Evolutionary conservation across 345 rosid genomes (phyloP), one percentile per base, ranked within the genome.

Genomic region (Luvunga scandens): DNA sequence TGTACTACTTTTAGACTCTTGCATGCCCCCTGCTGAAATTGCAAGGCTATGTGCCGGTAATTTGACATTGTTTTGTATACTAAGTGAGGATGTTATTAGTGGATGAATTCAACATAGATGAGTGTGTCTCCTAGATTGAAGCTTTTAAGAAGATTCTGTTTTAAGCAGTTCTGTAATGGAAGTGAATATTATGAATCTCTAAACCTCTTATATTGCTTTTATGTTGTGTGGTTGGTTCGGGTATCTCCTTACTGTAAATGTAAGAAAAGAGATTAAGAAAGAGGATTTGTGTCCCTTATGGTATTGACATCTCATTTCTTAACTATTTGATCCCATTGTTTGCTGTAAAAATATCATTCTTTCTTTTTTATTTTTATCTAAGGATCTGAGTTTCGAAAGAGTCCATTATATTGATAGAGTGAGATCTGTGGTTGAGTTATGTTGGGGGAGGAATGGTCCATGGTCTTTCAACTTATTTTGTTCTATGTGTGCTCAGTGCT

Each of bases 161-260:
- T 48, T 63, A 61, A 62, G 39, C 28, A 22, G 63, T 42, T 36
- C 9, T 6, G 5, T 36, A 34, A 62, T 62, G 25, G 27, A 18
- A 19, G 69, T 61, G 59, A 38, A 42, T 30, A 34, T 72, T 73
- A 9, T 34, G 4, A 27, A 21, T 50, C 60, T 34, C 34, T 13
- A 33, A 34, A 48, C n/a, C 33, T 25, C 56, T 18, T 38, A 24
- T 73, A 39, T 38, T 39, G 42, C 68, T 50, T 73, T 36, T 38
- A 24, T 73, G 30, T 60, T 38, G 14, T 62, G 8, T 73, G 68
- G 18, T 39, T 72, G 9, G 3, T 57, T 30, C 0, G 2, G 93
- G 30, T 7, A 24, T 72, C 24, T 24, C 53, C 28, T 34, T 59
- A 7, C 31, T 24, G 9, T 25, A 42, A 33, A 16, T 22, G 48